Evolutionary conservation across 768 basidiomycete genomes (phyloP), one percentile per base, ranked within the genome.

Genomic region (Mycena metata): DNA sequence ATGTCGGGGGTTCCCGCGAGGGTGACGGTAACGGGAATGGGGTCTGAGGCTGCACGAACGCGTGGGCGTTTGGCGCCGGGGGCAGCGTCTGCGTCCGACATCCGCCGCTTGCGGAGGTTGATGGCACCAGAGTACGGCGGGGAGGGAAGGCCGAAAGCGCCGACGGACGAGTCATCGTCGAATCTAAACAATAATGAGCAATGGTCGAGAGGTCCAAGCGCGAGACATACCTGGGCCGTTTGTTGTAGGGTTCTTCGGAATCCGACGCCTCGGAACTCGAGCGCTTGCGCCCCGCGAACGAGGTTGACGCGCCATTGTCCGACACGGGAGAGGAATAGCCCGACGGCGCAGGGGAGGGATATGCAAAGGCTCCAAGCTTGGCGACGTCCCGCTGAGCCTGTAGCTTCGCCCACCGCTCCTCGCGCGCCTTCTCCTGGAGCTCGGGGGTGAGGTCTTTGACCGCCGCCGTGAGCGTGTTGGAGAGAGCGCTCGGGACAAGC

Each of bases 61-160:
- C 75, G 70, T 0, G 77, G 75, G n/a, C 77, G 77, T 42, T 84
- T 83, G 41, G 66, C n/a, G 1, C 45, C 39, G 0, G 67, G 42
- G 39, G 11, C 39, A 2, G 43, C 49, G 10, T 77, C 79, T 3
- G 74, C 64, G 13, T 82, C 79, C 2, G 83, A 84, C 15, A 82
- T 54, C 5, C 79, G 76, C 43, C 84, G 81, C 67, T 85, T 84
- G 16, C 80, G 79, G 9, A 39, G 39, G 24, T 69, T 76, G 23
- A 43, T 16, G 50, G 42, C 73, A 36, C 26, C 19, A 42, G 66
- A 71, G 59, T 41, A 36, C n/a, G 41, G 13, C 7, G 66, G 68
- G 0, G 72, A 71, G 65, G 58, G 45, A n/a, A 41, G 17, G 16
- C 11, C 0, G 54, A 62, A 42, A 47, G 24, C 2, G 43, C 49